A percentile compares a stretch with the other conserved stretches of the same genome.
phyloP scores from a whole-genome alignment of 768 basidiomycete species.

The Mycena belliarum region DNA sequence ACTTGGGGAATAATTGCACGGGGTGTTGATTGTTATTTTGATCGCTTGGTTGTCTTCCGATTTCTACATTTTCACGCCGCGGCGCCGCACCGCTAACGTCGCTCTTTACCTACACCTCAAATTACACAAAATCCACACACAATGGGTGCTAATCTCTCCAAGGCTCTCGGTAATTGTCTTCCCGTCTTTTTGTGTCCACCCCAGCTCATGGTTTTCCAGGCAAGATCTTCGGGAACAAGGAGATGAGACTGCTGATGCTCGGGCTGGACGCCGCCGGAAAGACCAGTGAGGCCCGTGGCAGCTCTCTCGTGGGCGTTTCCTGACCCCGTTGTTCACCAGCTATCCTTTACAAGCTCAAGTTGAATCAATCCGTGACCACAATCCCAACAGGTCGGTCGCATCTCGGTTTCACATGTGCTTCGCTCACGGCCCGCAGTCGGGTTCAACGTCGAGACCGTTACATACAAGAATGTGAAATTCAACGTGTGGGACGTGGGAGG shows the following conservation, averaged over 20 bases:
- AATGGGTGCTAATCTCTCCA: conserved; percentile 87
- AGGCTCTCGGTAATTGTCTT: conserved; percentile 63
- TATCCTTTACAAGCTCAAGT: conserved; percentile 97
- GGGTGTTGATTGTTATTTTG: not conserved
- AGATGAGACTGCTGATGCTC: conserved; percentile 97
- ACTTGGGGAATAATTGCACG: not conserved
- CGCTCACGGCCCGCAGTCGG: conserved; percentile 58
- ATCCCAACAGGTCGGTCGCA: conserved; percentile 85
- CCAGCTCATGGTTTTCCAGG: conserved; percentile 44
- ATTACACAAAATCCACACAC: conserved; percentile 23
- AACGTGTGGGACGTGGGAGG: conserved; percentile 98
- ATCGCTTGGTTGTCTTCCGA: not conserved
- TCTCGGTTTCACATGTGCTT: not conserved
- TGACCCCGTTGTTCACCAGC: conserved; percentile 52
- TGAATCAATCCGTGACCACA: conserved; percentile 98
- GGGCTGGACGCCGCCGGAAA: conserved; percentile 98
- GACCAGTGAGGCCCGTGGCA: conserved; percentile 72
- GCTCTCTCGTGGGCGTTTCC: conserved; percentile 3
- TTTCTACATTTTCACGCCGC: conserved; percentile 23
- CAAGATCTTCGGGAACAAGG: conserved; percentile 97
- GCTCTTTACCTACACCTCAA: conserved; percentile 56
- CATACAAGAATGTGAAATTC: conserved; percentile 97
- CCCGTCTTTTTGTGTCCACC: conserved; percentile 7
- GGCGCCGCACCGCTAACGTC: conserved; percentile 45
- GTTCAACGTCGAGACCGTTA: conserved; percentile 99